Conservation (phyloP, 208 protist species). For the Trypanosomatidae sp. region DNA sequence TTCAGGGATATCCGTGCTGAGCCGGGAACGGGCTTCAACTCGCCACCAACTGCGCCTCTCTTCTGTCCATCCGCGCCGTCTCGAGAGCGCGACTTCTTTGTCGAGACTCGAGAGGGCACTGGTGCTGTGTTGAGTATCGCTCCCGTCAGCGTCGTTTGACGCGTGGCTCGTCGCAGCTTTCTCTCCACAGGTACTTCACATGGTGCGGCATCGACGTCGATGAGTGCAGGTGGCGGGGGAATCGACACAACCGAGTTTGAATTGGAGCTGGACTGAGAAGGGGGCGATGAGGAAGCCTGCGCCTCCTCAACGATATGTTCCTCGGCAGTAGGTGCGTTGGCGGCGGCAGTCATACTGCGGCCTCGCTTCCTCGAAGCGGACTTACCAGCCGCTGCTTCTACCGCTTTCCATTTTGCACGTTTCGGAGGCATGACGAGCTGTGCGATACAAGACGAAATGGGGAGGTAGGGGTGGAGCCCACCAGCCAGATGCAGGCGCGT, state of each 20-base stretch:
- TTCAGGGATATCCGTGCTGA: neutral
- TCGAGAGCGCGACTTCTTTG: constrained; percentile 1
- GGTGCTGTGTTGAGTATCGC: constrained; percentile 5
- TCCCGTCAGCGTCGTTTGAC: constrained; percentile 13
- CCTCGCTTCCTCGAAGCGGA: neutral
- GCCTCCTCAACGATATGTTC: neutral
- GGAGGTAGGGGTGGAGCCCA: neutral
- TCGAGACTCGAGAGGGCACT: neutral
- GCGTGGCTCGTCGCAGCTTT: neutral
- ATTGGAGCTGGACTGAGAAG: neutral
- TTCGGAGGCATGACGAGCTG: constrained; percentile 1
- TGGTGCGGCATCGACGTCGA: constrained; percentile 3
- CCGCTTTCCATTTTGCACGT: neutral
- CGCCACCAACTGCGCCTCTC: neutral
- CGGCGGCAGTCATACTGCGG: neutral
- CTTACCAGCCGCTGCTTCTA: neutral
- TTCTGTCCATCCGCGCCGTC: neutral
- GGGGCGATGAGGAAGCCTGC: neutral
- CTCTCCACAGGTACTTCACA: neutral
- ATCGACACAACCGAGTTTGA: neutral
- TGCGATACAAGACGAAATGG: neutral
- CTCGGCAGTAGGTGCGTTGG: neutral
- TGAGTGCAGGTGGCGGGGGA: neutral
- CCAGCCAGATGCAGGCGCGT: neutral
- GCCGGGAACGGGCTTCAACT: neutral